Base-by-base conservation (phyloP, 2,329 filamentous ascomycete species). In the Westerdykella sp. region DNA sequence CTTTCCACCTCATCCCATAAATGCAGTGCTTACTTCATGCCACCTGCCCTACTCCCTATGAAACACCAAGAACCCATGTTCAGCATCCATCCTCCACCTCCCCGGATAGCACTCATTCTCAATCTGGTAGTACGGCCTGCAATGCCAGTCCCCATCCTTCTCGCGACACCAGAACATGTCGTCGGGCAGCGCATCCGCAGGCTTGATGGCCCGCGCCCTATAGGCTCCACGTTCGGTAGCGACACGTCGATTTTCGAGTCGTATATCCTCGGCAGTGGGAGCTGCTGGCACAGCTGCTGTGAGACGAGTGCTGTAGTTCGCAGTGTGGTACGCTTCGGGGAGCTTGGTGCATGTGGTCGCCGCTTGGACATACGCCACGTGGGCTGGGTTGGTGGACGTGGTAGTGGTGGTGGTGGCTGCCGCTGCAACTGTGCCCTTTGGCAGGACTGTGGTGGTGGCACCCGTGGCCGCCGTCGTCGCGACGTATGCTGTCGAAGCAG, bases 111-210 rank as follows among this genome's bases (percentile, higher is more conserved):
- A 63, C 44, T 65, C 62, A 18, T 64, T 62, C 53, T 68, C 61
- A 36, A 69, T 69, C 51, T 60, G 57, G 28, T 65, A 65, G 55
- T 52, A 67, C 3, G 53, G 55, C 18, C 64, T 50, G 16, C 66
- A 46, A 43, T 64, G 59, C 59, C 61, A 64, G 42, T 60, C 55
- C 34, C 66, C 66, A 40, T 64, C 63, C 16, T 55, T 43, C 48
- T 69, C 66, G n/a, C 50, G 53, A 47, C 60, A 63, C 64, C 64
- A 68, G 43, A 68, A 68, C 3, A 56, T 53, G 40, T 66, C 60
- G 34, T 66, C 61, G 25, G 57, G 52, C 14, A 48, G 51, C 2
- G 60, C 59, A 44, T 65, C 59, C 2, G 58, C 58, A 1, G 65
- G 65, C 46, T 59, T 54, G 44, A 67, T 65, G 14, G 47, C 48